Evolutionary conservation across 208 protist species (phyloP), one percentile per base, ranked within the genome.

Genomic region (Trypanosoma theileri): DNA sequence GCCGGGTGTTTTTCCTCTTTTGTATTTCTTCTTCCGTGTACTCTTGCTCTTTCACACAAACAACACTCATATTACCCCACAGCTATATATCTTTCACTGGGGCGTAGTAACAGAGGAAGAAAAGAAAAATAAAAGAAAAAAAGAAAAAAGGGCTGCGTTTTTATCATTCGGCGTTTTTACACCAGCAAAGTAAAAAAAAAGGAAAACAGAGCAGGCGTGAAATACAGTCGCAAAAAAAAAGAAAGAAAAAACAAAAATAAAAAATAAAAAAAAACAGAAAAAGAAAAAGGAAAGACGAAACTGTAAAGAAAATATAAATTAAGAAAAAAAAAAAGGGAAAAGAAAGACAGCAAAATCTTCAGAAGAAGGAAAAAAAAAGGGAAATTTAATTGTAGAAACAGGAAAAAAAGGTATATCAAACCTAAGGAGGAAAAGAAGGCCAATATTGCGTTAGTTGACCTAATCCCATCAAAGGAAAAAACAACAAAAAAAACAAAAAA

Each of bases 361-460:
- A 62, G 59, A 51, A 52, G 45, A 70, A 70, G 21, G 10, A 66
- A 62, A 59, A 61, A 31, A 73, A 46, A 41, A 50, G 10, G 31
- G 26, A 3, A 16, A 28, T 19, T 31, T 26, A 35, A 48, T 28
- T 57, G 28, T 26, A 56, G 52, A 11, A 17, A 56, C 21, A 28
- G 19, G n/a, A n/a, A n/a, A n/a, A n/a, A 21, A 21, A 26, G 46
- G 14, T 35, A 17, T 22, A 26, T 9, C 22, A 24, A 26, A 14
- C 52, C 13, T 4, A 26, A 16, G 26, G 52, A 31, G 31, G 46
- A 24, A 17, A 26, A 56, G 52, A 24, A 56, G 31, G 13, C 12
- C 12, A 56, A 0, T 22, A 26, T 40, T 41, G 2, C 26, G 8
- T 42, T 59, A n/a, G 10, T 59, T 48, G 21, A 28, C 19, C 3